Percentiles rank a stretch among this genome's conserved stretches.
These are phyloP conservation scores for Porcisia hertigi DNA, from an alignment of 208 protist species.

Conservation along the genomic window DNA sequence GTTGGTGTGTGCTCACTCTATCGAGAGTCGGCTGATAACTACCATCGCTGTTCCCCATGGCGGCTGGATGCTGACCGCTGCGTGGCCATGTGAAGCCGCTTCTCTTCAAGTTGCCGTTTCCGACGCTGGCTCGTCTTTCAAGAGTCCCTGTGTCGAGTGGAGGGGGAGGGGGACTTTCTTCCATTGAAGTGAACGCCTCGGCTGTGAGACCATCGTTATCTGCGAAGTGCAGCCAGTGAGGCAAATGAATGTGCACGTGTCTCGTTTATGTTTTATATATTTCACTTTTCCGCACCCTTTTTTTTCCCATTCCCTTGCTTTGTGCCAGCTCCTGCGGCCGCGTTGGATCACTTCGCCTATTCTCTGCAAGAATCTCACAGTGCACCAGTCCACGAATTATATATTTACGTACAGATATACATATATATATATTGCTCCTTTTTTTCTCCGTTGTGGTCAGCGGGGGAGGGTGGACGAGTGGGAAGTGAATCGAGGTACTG, in stretches of 20 bases:
- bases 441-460: neutral
- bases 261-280: neutral
- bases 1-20: neutral
- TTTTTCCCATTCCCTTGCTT: neutral
- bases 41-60: neutral
- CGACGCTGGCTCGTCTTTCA: neutral
- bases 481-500: neutral
- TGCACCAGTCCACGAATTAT: no score
- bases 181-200: neutral
- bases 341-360: neutral
- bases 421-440: neutral
- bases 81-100: neutral
- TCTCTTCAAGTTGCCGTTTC: neutral
- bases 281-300: neutral
- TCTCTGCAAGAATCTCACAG: no score
- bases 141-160: neutral
- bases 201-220: neutral
- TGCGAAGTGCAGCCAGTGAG: neutral
- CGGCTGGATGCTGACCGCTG: neutral
- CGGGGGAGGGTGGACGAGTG: neutral
- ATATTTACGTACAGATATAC: no score
- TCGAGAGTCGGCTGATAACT: no score
- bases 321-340: neutral
- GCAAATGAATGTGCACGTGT: neutral
- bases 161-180: neutral